These are phyloP conservation scores for Fallopia convolvulus DNA, from an alignment of 148 eudicot genomes.

Conservation along the genomic window DNA sequence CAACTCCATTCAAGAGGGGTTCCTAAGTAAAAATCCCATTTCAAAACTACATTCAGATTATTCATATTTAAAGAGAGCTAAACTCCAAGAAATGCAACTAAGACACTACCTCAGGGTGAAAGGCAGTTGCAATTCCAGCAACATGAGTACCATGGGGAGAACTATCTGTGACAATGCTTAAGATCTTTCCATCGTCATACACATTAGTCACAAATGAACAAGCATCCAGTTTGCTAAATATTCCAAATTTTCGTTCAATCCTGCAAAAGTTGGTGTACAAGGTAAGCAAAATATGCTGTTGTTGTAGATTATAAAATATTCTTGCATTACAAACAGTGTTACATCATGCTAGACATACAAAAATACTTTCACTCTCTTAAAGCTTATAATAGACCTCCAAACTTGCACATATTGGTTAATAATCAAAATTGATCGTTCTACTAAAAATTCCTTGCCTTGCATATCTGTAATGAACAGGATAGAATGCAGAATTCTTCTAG, in stretches of 20 bases:
- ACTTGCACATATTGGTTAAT: too few species aligned
- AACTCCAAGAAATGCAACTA: neutral
- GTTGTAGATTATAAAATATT: neutral
- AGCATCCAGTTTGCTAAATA: constrained; percentile 92
- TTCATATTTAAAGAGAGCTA: neutral
- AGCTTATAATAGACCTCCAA: too few species aligned
- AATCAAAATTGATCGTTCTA: neutral
- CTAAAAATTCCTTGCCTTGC: neutral
- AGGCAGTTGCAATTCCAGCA: constrained; percentile 94
- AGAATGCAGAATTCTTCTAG: neutral
- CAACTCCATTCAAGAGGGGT: constrained; percentile 93
- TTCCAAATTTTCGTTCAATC: constrained; percentile 76
- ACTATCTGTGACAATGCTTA: constrained; percentile 92
- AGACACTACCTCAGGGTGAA: constrained; percentile 66
- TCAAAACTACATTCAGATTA: neutral
- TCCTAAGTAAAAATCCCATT: constrained; percentile 33
- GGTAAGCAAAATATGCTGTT: neutral
- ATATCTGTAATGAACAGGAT: neutral
- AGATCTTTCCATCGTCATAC: constrained; percentile 77
- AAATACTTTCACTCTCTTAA: neutral
- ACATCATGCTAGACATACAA: neutral
- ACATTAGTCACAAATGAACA: constrained; percentile 82
- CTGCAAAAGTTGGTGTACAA: constrained; percentile 29
- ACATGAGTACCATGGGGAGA: constrained; percentile 99
- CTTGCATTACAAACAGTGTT: neutral